Evolutionary conservation across 2,329 filamentous ascomycete species (phyloP).

Genomic region (Fusarium buxicola): DNA sequence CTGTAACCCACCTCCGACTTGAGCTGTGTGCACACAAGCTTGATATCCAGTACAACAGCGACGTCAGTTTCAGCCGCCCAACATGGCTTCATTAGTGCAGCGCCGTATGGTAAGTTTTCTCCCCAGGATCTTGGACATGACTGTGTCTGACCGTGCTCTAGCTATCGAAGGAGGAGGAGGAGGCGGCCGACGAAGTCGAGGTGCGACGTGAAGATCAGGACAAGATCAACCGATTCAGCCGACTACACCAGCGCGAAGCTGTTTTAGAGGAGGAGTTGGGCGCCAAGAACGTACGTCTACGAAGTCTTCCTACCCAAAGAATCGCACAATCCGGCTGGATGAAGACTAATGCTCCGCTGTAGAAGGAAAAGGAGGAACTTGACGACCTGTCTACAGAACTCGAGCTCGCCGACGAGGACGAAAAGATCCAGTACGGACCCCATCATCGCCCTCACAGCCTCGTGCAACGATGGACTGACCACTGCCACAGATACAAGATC

Average conservation of each 20-base stretch:
- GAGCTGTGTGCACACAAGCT: conserved; percentile 32
- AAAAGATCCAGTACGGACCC: conserved; percentile 82
- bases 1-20: conserved; percentile 44
- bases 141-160: conserved; percentile 53
- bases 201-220: conserved; percentile 97
- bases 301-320: too few species aligned
- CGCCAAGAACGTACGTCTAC: conserved; percentile 76
- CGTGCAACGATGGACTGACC: conserved; percentile 15
- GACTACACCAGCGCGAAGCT: conserved; percentile 88
- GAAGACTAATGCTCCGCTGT: conserved; percentile 42
- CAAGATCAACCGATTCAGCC: conserved; percentile 98
- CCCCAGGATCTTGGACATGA: accelerated
- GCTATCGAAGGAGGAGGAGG: conserved; percentile 96
- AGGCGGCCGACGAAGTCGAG: conserved; percentile 84
- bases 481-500: conserved; percentile 82
- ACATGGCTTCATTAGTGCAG: conserved; percentile 63
- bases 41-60: conserved; percentile 27
- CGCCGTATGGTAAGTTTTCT: conserved; percentile 66
- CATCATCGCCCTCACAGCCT: too few species aligned
- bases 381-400: conserved; percentile 92
- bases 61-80: conserved; percentile 32
- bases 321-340: not conserved
- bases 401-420: conserved; percentile 95
- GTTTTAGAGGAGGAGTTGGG: conserved; percentile 83
- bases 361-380: conserved; percentile 99